These are phyloP conservation scores for Gnomoniopsis sp. DNA, from an alignment of 2,329 filamentous ascomycete species.

Conservation along the genomic window DNA sequence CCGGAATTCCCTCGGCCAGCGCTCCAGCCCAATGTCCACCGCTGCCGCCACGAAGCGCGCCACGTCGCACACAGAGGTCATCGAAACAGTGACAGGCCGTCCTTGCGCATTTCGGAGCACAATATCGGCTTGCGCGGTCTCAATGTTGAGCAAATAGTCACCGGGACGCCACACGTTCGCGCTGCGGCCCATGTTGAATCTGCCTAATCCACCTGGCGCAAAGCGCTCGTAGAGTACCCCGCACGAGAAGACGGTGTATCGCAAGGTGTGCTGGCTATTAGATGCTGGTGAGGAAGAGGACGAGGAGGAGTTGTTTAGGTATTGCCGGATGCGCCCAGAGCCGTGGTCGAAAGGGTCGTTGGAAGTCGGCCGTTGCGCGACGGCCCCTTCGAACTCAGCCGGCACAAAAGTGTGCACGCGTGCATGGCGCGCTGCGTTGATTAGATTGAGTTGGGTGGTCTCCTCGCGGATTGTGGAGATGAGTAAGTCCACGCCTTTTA, in stretches of 20 bases:
- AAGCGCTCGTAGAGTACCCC: constrained; percentile 76
- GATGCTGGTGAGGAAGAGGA: neutral
- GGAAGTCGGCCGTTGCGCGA: constrained; percentile 46
- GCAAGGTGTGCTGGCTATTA: constrained; percentile 42
- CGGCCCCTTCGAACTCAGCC: constrained; percentile 69
- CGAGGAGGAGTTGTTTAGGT: constrained; percentile 38
- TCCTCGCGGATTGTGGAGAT: constrained; percentile 69
- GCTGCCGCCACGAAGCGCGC: constrained; percentile 69
- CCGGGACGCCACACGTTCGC: constrained; percentile 54
- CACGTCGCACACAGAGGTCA: constrained; percentile 69
- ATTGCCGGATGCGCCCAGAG: constrained; percentile 52
- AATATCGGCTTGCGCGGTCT: constrained; percentile 54
- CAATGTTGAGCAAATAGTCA: constrained; percentile 64
- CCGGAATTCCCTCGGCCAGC: constrained; percentile 66
- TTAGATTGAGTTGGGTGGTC: constrained; percentile 67
- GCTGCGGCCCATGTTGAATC: constrained; percentile 55
- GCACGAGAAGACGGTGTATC: constrained; percentile 69
- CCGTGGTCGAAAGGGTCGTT: constrained; percentile 61
- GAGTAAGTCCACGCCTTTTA: constrained; percentile 71
- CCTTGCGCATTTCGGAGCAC: constrained; percentile 52
- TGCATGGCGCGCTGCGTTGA: constrained; percentile 64
- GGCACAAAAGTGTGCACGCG: constrained; percentile 69
- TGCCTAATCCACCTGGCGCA: constrained; percentile 60
- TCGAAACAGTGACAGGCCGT: constrained; percentile 52
- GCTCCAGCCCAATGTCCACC: constrained; percentile 54